Evolutionary conservation across 2,329 filamentous ascomycete genomes (phyloP), one percentile per base, ranked within the genome.

Genomic region (Pseudopyricularia cyperi): DNA sequence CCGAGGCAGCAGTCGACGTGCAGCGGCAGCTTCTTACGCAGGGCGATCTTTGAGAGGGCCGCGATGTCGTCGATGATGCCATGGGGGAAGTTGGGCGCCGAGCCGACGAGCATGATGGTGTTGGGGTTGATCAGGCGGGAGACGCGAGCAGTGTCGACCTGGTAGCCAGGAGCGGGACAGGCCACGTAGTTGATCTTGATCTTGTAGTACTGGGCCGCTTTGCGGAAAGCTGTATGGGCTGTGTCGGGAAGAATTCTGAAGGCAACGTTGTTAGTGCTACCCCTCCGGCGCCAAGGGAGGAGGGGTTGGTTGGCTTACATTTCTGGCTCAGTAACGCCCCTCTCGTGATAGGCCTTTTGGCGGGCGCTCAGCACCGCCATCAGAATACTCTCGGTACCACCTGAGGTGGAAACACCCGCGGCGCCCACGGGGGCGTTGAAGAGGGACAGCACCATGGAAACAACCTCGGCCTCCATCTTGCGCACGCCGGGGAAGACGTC

Each of bases 401-500:
- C 93, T 56, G 86, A 87, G 2, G 93, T 97, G 15, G 87, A 89
- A 9, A 93, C 89, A 56, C 93, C 93, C 5, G 87, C 90, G 30
- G 83, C 88, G 52, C 82, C 84, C n/a, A 82, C 72, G 3, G 93
- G 93, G 8, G 86, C 89, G 66, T 95, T 88, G 74, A 96, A 98
- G 66, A 98, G 72, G 46, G 80, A 79, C 55, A 95, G 72, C 30
- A 94, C 89, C 91, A 98, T 98, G 58, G 90, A 86, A 51, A 98
- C 93, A 55, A 98, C 75, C 71, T 98, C 93, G 46, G 93, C 91
- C 73, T 98, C 93, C 93, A 98, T 98, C 79, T 98, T 98, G 61
- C 93, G 77, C 51, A 98, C 90, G 28, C 91, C 93, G 15, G 93
- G 93, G 70, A 98, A 98, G 44, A 98, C 91, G 69, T 98, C 93